These are phyloP conservation scores for Chenopodium suecicum DNA, from an alignment of 148 eudicot genomes.

Conservation along the genomic window DNA sequence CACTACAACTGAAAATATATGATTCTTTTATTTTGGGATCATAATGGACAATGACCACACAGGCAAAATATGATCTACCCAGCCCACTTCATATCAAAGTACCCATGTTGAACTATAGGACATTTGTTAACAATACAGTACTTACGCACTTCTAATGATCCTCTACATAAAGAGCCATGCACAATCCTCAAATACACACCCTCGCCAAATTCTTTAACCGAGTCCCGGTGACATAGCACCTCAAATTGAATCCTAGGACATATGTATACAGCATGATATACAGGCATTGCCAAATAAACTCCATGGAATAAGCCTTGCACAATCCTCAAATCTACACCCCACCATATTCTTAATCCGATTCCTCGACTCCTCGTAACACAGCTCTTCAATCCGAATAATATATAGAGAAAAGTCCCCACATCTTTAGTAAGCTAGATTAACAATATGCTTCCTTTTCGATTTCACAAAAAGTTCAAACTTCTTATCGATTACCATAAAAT, in stretches of 20 bases:
- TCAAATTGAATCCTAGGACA: neutral
- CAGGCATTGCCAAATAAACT: neutral
- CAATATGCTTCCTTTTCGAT: neutral
- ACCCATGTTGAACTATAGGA: neutral
- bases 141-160: neutral
- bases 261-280: no score
- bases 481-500: neutral
- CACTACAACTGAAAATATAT: neutral
- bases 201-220: neutral
- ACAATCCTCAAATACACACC: neutral
- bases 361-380: neutral
- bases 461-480: neutral
- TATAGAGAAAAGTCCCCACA: neutral
- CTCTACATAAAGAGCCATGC: neutral
- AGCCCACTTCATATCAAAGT: neutral
- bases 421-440: neutral
- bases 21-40: neutral
- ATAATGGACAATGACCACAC: neutral
- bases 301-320: neutral
- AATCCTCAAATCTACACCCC: neutral
- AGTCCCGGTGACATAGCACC: neutral
- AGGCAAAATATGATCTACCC: neutral
- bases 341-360: no score
- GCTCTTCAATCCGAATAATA: neutral
- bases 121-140: neutral